These are phyloP conservation scores for Boletus vinaceobasis DNA, from an alignment of 768 basidiomycete species.

Conservation along the genomic window DNA sequence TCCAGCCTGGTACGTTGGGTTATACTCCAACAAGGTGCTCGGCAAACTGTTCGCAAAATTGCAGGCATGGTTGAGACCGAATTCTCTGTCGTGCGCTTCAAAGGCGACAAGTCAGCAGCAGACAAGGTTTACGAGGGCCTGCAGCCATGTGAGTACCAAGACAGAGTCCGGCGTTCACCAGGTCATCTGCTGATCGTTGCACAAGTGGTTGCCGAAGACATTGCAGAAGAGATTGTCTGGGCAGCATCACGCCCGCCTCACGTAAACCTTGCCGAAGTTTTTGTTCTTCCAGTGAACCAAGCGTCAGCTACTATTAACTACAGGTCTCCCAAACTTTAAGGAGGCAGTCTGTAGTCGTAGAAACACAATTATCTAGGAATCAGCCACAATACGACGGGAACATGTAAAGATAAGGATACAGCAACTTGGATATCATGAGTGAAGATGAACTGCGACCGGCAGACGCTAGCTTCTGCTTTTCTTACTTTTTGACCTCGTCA, in stretches of 20 bases:
- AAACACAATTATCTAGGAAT: neutral
- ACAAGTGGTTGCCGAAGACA: constrained; percentile 76
- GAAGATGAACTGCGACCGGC: constrained; percentile 13
- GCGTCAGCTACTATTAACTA: constrained; percentile 65
- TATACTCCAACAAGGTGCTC: constrained; percentile 1
- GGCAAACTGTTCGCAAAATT: neutral
- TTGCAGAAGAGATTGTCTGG: constrained; percentile 99
- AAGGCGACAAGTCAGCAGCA: constrained; percentile 78
- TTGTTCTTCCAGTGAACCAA: constrained; percentile 78
- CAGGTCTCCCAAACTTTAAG: constrained; percentile 33
- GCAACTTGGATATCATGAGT: constrained; percentile 21
- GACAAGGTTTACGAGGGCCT: constrained; percentile 90
- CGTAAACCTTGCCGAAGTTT: constrained; percentile 84
- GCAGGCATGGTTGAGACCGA: constrained; percentile 85
- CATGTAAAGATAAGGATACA: constrained; percentile 32
- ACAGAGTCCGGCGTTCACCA: neutral
- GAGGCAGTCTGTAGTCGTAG: neutral
- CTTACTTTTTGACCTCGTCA: constrained; percentile 56
- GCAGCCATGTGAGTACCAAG: constrained; percentile 63
- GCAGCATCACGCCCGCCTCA: constrained; percentile 87
- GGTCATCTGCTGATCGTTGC: constrained; percentile 4
- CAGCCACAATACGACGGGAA: constrained; percentile 1
- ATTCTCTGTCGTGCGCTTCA: constrained; percentile 88
- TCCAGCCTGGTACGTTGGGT: constrained; percentile 71
- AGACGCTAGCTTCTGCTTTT: constrained; percentile 38